Evolutionary conservation across 371 early-diverging fungal species (phyloP).

Genomic region (Apophysomyces trapeziformis): DNA sequence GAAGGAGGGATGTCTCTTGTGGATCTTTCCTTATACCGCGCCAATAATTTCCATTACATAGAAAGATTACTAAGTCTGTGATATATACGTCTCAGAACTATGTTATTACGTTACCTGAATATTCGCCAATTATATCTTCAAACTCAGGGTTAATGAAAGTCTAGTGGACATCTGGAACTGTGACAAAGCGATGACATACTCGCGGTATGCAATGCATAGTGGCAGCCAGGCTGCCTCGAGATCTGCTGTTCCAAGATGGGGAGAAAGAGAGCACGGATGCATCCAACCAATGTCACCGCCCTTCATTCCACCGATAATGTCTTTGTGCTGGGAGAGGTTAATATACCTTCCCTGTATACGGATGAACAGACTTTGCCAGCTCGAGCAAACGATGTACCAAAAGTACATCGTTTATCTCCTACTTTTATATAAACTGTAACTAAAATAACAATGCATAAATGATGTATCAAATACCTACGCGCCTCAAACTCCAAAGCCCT

Average conservation of each 20-base stretch:
- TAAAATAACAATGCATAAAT: too few relatives aligned
- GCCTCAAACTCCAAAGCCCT: too few relatives aligned
- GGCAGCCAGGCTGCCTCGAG: conserved; percentile 1
- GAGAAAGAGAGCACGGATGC: neutral
- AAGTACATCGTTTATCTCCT: too few relatives aligned
- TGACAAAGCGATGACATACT: neutral
- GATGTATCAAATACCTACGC: too few relatives aligned
- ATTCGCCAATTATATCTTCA: neutral
- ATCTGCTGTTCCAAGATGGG: neutral
- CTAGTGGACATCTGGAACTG: neutral
- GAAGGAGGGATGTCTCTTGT: neutral
- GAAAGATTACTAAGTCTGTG: neutral
- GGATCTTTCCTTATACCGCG: neutral
- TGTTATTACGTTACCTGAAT: neutral
- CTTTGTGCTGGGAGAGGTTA: too few relatives aligned
- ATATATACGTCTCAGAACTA: neutral
- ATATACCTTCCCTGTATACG: too few relatives aligned
- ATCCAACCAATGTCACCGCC: neutral
- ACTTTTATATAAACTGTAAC: too few relatives aligned
- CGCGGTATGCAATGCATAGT: neutral
- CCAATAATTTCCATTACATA: neutral
- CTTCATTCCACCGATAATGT: too few relatives aligned
- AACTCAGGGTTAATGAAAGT: neutral
- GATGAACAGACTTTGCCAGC: too few relatives aligned
- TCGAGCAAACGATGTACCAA: too few relatives aligned